These are phyloP conservation scores for Aspergillus ochraceoroseus DNA, from an alignment of 2,329 filamentous ascomycete genomes.

Conservation along the genomic window DNA sequence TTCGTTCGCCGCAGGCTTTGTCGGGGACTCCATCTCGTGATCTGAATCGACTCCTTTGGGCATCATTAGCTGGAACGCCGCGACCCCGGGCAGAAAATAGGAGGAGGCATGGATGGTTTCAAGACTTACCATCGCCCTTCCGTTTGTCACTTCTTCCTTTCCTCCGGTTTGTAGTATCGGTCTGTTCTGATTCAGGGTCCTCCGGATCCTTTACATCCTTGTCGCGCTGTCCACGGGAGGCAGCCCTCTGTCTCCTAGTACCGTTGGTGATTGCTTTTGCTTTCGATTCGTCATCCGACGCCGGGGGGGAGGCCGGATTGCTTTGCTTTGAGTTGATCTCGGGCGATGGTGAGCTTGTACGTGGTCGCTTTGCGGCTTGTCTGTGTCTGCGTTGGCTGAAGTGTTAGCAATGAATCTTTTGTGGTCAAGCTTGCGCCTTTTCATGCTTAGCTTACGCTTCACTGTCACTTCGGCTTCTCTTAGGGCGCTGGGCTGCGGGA, in stretches of 20 bases:
- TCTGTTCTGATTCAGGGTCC: constrained; percentile 67
- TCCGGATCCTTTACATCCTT: constrained; percentile 46
- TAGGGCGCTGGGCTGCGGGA: constrained; percentile 60
- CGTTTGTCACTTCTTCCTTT: constrained; percentile 77
- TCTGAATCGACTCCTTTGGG: constrained; percentile 59
- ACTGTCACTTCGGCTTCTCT: constrained; percentile 82
- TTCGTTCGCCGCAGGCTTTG: constrained; percentile 40
- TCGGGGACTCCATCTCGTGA: constrained; percentile 58
- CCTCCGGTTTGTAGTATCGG: constrained; percentile 71
- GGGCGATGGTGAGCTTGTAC: constrained; percentile 71
- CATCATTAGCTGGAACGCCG: constrained; percentile 42
- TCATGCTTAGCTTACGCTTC: constrained; percentile 68
- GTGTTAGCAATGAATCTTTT: constrained; percentile 23
- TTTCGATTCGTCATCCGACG: constrained; percentile 64
- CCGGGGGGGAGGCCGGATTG: constrained; percentile 42
- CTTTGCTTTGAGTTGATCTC: constrained; percentile 51
- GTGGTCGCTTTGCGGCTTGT: constrained; percentile 70
- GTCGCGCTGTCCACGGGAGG: constrained; percentile 51
- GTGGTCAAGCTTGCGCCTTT: constrained; percentile 15
- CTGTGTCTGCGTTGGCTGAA: constrained; percentile 56
- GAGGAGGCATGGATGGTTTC: too few species aligned
- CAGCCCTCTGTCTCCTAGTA: constrained; percentile 57
- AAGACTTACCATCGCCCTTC: constrained; percentile 67
- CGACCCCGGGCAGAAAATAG: too few species aligned
- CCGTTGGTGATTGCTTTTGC: constrained; percentile 32